Evolutionary conservation across 192 early-diverging fungal genomes (phyloP), one percentile per base, ranked within the genome.

Genomic region (Linderina pennispora): DNA sequence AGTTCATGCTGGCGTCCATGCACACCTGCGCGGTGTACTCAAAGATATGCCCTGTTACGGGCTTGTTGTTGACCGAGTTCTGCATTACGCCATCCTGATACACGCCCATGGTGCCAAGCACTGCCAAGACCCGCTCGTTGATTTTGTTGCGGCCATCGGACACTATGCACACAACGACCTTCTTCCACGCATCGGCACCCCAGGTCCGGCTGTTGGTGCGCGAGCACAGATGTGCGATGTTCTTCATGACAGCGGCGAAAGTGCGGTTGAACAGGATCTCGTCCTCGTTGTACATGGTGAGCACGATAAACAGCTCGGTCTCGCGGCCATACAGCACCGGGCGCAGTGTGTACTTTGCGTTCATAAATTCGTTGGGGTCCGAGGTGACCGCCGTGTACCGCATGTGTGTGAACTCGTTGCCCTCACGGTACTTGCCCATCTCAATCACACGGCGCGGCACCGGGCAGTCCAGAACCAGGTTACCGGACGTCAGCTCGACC

Each of bases 241-340:
- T 97, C 62, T 88, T 87, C 78, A 86, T 83, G 20, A 94, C 80
- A 3, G 86, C 84, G 28, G 80, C 57, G 83, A 93, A 91, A 1
- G 94, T 88, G 53, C 91, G 83, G 58, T 80, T 84, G 65, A 97
- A 97, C 42, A 94, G 69, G 22, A 84, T 61, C 55, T 93, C 88
- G 67, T 93, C 92, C 76, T 97, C 94, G 57, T 77, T 76, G 69
- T 85, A 91, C 91, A 95, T 94, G 24, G 92, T 94, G 47, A 96
- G 78, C 43, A 96, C 91, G 47, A 92, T 87, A 52, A 91, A 90
- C 35, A 96, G 54, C 66, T 96, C 92, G 1, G 92, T 95, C 28
- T 82, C 53, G 48, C 90, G 76, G 31, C 79, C 70, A 55, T 81
- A 61, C 38, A 89, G 71, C 44, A 80, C 75, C 41, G 74, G 92